Evolutionary conservation across 2,329 filamentous ascomycete species (phyloP), one percentile per base, ranked within the genome.

Genomic region (Hypoxylon rubiginosum): DNA sequence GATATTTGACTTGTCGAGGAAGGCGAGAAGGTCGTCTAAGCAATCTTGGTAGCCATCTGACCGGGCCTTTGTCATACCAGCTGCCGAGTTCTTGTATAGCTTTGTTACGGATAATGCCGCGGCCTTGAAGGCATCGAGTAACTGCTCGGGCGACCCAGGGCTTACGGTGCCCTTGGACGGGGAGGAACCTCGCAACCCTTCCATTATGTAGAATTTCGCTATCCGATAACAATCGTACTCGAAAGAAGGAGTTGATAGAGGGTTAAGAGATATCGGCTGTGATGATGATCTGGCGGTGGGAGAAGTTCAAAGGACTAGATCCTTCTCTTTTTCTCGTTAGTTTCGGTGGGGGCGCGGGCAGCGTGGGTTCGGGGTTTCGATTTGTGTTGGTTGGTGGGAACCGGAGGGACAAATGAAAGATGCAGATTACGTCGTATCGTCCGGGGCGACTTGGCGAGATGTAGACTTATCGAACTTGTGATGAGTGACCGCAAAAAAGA

Each of bases 51-150:
- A 98, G 26, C 96, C 96, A 41, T 94, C 91, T 54, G 88, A 82
- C 53, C 92, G 89, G 50, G 93, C 90, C 74, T 90, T 90, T 53
- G 90, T 85, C 77, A 96, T 90, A 52, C 92, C 92, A 32, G 89
- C 85, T 11, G 92, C 91, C 2, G 95, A 95, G 41, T 91, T 94
- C 81, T 97, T 97, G 83, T 98, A 98, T 13, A 99, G 89, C 75
- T 97, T 97, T 51, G 96, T 98, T 59, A 98, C 94, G 5, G 94
- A 97, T 34, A 97, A 85, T 19, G 96, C 96, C 34, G 96, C 96
- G 15, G 92, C 90, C 79, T 94, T 96, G 85, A 99, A 99, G 63
- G 93, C 91, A 73, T 95, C 91, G 62, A 97, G 88, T 51, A 97
- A 88, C 76, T 89, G 85, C 75, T 90, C 88, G 17, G 87, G 85